These are phyloP conservation scores for Chamaecyparis obtusa DNA, from an alignment of 75 land plant genomes.

Conservation along the genomic window DNA sequence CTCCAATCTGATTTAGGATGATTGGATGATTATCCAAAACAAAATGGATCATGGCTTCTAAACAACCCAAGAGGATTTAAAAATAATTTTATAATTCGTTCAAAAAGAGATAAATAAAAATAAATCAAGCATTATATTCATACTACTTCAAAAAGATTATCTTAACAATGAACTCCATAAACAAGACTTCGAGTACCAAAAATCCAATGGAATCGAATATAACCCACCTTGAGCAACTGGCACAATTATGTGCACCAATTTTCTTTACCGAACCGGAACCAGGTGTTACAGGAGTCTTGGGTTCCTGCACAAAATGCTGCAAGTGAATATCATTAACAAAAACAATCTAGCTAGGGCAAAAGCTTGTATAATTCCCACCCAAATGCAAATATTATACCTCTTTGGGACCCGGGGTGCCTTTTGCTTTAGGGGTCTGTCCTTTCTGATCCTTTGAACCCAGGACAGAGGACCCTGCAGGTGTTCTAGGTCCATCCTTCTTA, in stretches of 20 bases:
- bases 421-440: constrained; percentile 1
- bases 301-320: not conserved
- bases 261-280: not conserved
- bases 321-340: not conserved
- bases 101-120: too few species aligned
- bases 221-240: not conserved
- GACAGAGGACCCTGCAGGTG: not conserved
- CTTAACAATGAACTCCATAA: not conserved
- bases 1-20: too few species aligned
- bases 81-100: too few species aligned
- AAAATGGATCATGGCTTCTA: too few species aligned
- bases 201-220: not conserved
- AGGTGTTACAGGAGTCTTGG: not conserved
- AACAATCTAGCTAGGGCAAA: not conserved
- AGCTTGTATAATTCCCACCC: not conserved
- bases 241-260: not conserved
- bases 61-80: not conserved
- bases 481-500: not conserved
- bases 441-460: not conserved
- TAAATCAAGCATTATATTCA: too few species aligned
- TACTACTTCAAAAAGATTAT: not conserved
- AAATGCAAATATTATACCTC: not conserved
- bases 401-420: not conserved
- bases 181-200: not conserved
- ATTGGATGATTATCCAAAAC: too few species aligned